Evolutionary conservation across 345 rosid species (phyloP), one percentile per base, ranked within the genome.

Genomic region (Gossypium rotundifolium): DNA sequence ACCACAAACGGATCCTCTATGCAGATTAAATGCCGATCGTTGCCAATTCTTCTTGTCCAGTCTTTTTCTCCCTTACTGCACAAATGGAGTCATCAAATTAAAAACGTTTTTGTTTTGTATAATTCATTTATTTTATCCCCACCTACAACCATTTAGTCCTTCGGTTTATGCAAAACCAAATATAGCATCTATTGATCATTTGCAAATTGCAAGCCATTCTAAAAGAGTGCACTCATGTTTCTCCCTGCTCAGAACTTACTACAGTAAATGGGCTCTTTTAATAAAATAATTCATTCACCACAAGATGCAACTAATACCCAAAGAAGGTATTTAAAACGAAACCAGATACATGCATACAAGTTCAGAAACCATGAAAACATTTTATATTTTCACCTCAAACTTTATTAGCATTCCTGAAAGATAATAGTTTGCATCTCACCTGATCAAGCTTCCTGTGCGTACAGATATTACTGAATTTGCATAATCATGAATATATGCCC

Each of bases 1-100:
- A 74, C 79, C 86, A 85, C 92, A 46, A 95, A 95, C 0, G 99
- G 99, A 80, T 95, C 99, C 84, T 95, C 99, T 77, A 95, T 95
- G 92, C 99, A 93, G 86, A 95, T 95, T 91, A 95, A 82, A 82
- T 95, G 99, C 7, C 98, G 88, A 75, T 95, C 99, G 49, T 95
- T 95, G 75, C 96, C 98, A 4, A 91, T 77, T 79, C 99, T 90
- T 77, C 97, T 89, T 29, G 98, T 93, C 99, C 99, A 93, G 79
- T 91, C 94, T 76, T 95, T 95, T 48, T 87, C 93, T 77, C 72
- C 88, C 81, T 95, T 95, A 85, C 99, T 95, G 91, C 69, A 70
- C 52, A 62, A 44, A 61, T 60, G 5, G 9, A 49, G 69, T 10
- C 74, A 59, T 25, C 40, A 7, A 51, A 16, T 46, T 40, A 20